Base-by-base conservation (phyloP, 2,329 filamentous ascomycete species). In the Diplodia seriata region DNA sequence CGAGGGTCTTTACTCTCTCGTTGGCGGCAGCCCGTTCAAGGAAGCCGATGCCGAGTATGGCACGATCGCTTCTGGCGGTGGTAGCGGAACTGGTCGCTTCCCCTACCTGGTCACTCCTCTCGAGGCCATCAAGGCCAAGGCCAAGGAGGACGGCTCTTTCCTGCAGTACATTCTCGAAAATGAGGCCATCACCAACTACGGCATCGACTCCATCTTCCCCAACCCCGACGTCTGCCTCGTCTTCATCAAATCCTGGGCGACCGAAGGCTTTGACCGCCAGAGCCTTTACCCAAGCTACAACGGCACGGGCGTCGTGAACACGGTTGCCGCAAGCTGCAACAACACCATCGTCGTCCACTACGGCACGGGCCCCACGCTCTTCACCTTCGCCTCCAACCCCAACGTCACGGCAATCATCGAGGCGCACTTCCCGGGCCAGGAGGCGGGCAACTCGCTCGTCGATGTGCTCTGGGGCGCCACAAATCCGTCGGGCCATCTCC, bases 171-270 rank as follows among this genome's bases (percentile, higher is more conserved):
- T 68, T 2, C 61, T 65, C n/a, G 31, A 56, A 3, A 68, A 68
- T 18, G 50, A 64, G 31, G 50, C 31, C 59, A 66, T 68, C 59
- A 53, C 38, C 3, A 26, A 9, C 8, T 29, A 65, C 53, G 61
- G 61, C 23, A 49, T 61, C 47, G 74, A 0, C 76, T 72, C 7
- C 73, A 74, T 12, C n/a, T 69, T 69, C 61, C 70, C 72, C 14
- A 26, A 11, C 23, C 79, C 81, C 8, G 80, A 83, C 9, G 84
- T 86, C 14, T 82, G 71, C 75, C 78, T 89, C 23, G 86, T 89
- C 38, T 86, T 89, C 76, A 78, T 88, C 68, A 89, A 88, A 84
- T 85, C 74, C 12, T 84, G 77, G 76, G 82, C 82, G 0, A 75
- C 77, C 3, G 83, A 85, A 73, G 81, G 78, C 57, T 74, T 70